These are phyloP conservation scores for Coleophoma eucalyptorum DNA, from an alignment of 2,329 filamentous ascomycete genomes.

Conservation along the genomic window DNA sequence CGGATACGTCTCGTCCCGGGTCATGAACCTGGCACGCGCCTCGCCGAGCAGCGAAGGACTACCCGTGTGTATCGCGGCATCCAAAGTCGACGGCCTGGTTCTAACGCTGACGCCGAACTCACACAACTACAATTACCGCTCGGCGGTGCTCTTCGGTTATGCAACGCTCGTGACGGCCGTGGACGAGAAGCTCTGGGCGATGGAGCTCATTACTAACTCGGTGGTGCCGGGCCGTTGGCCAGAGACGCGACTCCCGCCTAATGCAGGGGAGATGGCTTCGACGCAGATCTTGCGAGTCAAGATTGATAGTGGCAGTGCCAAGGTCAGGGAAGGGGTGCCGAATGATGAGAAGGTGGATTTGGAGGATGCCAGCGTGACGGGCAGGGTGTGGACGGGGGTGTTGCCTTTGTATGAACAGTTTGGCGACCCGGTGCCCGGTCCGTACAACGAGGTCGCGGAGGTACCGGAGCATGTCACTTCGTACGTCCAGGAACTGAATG, in stretches of 20 bases:
- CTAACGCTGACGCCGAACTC: slow-evolving; percentile 76
- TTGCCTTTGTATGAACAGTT: slow-evolving; percentile 60
- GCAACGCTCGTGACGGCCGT: slow-evolving; percentile 61
- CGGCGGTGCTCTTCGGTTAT: slow-evolving; percentile 72
- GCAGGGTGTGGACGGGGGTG: slow-evolving; percentile 52
- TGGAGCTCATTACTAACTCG: slow-evolving; percentile 73
- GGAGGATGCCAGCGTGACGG: slow-evolving; percentile 35
- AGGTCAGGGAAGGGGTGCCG: slow-evolving; percentile 65
- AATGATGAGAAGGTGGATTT: slow-evolving; percentile 47
- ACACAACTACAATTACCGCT: slow-evolving; percentile 87
- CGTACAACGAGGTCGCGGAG: slow-evolving; percentile 16
- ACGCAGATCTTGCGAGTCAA: slow-evolving; percentile 69
- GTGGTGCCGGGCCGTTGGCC: slow-evolving; percentile 68
- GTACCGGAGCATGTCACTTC: slow-evolving; percentile 53
- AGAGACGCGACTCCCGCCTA: slow-evolving; percentile 66
- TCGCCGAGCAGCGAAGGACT: slow-evolving; percentile 39
- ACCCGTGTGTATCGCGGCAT: slow-evolving; percentile 70
- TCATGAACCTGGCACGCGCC: slow-evolving; percentile 60
- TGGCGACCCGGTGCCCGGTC: slow-evolving; percentile 34
- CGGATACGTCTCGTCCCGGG: slow-evolving; percentile 67
- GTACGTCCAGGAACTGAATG: slow-evolving; percentile 47
- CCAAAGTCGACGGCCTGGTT: slow-evolving; percentile 74
- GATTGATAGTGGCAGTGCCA: slow-evolving; percentile 70
- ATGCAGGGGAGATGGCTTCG: slow-evolving; percentile 66
- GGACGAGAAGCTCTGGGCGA: slow-evolving; percentile 72